A percentile compares a stretch with the other conserved stretches of the same genome.
These are phyloP conservation scores for Aquilaria sinensis DNA, from an alignment of 345 rosid genomes.

Conservation along the genomic window DNA sequence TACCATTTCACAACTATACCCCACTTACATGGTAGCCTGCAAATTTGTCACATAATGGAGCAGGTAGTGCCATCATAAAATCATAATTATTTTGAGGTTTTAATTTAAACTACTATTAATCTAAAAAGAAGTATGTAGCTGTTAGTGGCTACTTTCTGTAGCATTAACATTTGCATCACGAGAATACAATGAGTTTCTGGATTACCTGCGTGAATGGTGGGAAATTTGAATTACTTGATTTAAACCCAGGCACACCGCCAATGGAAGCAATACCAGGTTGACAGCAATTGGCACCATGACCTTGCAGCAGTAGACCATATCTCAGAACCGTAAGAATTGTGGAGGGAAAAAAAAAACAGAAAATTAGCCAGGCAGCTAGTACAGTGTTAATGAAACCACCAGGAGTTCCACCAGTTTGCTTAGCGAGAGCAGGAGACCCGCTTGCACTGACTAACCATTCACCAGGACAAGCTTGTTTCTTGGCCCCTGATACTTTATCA, in stretches of 20 bases:
- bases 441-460: conserved; percentile 25
- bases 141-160: too few species aligned
- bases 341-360: conserved; percentile 4
- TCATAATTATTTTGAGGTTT: too few species aligned
- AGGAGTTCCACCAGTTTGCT: conserved; percentile 56
- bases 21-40: too few species aligned
- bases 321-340: conserved; percentile 24
- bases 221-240: conserved; percentile 42
- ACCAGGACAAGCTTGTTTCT: conserved; percentile 35
- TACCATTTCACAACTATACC: too few species aligned
- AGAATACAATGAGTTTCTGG: neutral
- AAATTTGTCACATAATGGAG: too few species aligned
- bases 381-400: conserved; percentile 40
- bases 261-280: conserved; percentile 40
- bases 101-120: too few species aligned
- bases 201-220: conserved; percentile 52
- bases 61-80: too few species aligned
- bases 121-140: too few species aligned
- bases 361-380: conserved; percentile 3
- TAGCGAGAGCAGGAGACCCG: conserved; percentile 27
- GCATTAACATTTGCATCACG: too few species aligned
- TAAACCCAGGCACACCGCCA: conserved; percentile 46
- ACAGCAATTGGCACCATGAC: conserved; percentile 43
- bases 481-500: conserved; percentile 40
- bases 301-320: conserved; percentile 30